A percentile compares a stretch with the other conserved stretches of the same genome.
These are phyloP conservation scores for Tripidium arundinaceum DNA, from an alignment of 202 grass and related monocot genomes.

Conservation along the genomic window DNA sequence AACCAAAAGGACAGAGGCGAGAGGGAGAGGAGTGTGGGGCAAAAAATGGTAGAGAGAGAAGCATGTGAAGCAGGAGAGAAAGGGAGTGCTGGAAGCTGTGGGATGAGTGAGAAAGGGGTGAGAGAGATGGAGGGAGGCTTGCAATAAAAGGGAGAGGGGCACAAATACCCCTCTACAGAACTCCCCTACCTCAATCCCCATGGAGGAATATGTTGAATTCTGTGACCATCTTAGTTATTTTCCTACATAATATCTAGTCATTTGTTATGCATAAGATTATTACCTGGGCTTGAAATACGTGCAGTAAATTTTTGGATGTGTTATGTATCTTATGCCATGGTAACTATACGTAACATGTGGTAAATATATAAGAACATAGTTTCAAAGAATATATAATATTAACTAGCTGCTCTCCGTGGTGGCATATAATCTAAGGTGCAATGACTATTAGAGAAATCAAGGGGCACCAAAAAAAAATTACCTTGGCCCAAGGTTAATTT, in stretches of 20 bases:
- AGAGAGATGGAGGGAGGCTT: conserved; percentile 21
- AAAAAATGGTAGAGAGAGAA: conserved; percentile 16
- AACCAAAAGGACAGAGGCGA: conserved; percentile 48
- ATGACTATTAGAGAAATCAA: not conserved
- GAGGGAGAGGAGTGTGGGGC: conserved; percentile 24
- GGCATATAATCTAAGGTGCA: not conserved
- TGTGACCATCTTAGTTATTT: conserved; percentile 17
- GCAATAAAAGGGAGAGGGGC: conserved; percentile 36
- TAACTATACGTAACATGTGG: not conserved
- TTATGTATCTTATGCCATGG: not conserved
- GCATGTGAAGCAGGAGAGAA: not conserved
- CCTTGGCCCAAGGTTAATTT: not conserved
- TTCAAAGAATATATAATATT: not conserved
- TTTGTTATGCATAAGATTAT: conserved; percentile 19
- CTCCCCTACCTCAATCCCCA: conserved; percentile 43
- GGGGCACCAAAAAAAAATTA: not conserved
- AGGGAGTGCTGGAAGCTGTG: conserved; percentile 14
- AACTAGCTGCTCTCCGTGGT: not conserved
- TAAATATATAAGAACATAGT: not conserved
- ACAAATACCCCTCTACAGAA: conserved; percentile 46
- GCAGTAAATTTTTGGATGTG: not conserved
- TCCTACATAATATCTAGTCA: conserved; percentile 19
- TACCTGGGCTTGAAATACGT: not conserved
- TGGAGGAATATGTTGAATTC: conserved; percentile 54
- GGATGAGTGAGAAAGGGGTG: conserved; percentile 22